These are phyloP conservation scores for Myochromella boudieri DNA, from an alignment of 768 basidiomycete species.

Conservation along the genomic window DNA sequence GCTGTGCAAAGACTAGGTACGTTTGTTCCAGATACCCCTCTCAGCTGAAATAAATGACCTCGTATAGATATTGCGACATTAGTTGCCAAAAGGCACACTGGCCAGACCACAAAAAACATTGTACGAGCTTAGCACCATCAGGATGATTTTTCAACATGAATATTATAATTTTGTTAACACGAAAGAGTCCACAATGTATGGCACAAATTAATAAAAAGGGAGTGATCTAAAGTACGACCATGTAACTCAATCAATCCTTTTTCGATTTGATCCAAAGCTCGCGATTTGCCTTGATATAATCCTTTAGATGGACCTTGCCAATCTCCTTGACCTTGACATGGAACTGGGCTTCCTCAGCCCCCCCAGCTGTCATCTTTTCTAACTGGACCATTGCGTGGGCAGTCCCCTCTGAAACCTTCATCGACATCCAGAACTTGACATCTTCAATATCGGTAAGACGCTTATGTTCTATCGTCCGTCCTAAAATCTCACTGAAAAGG, in stretches of 20 bases:
- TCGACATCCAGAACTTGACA: conserved; percentile 11
- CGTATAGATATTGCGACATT: conserved; percentile 42
- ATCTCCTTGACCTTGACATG: conserved; percentile 19
- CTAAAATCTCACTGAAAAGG: conserved; percentile 24
- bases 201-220: too few species aligned
- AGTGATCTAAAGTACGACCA: too few species aligned
- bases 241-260: too few species aligned
- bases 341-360: conserved; percentile 23
- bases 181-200: too few species aligned
- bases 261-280: too few species aligned
- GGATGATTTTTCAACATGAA: background rate
- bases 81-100: conserved; percentile 40
- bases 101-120: conserved; percentile 37
- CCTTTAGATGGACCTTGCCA: conserved; percentile 22
- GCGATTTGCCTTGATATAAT: too few species aligned
- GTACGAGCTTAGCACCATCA: conserved; percentile 11
- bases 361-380: conserved; percentile 20
- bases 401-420: conserved; percentile 18
- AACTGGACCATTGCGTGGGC: conserved; percentile 15
- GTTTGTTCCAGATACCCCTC: too few species aligned
- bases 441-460: conserved; percentile 20
- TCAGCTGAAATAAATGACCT: too few species aligned
- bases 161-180: too few species aligned
- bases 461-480: conserved; percentile 28
- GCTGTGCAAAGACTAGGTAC: conserved; percentile 26